Evolutionary conservation across 257 asterid genomes (phyloP), one percentile per base, ranked within the genome.

Genomic region (Sherardia arvensis): DNA sequence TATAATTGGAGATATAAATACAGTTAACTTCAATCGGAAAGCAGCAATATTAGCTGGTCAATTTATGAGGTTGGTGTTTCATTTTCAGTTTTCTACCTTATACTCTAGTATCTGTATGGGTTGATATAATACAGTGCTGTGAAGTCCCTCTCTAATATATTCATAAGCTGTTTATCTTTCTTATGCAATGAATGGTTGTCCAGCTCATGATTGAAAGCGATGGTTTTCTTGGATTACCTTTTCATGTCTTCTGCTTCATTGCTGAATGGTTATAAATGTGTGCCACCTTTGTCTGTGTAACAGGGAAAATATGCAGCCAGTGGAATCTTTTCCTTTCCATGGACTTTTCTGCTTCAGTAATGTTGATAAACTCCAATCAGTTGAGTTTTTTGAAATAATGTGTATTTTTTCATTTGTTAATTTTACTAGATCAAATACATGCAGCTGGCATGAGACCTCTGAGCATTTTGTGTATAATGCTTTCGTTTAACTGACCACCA

Each of bases 281-380:
- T 25, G 15, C 62, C 40, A 48, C 14, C 10, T n/a, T 67, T 36
- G 33, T 59, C 30, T 59, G 8, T n/a, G 48, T 58, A 74, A 49
- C 95, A 91, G 99, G 95, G 80, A 82, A 70, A 71, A 65, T 59
- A 63, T 85, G 81, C 84, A 78, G 78, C 87, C 90, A 68, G 73
- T 79, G 71, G 90, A 83, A 71, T 78, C 73, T 72, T 62, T 84
- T 63, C 95, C 92, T 59, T 76, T 74, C 62, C 80, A 79, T 69
- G 97, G 86, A 80, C 77, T 83, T 72, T 70, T 84, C 72, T 80
- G 86, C 86, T 84, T 81, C 83, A 71, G 85, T 72, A 76, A 90
- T 66, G 87, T 80, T 63, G 91, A 80, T 79, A 80, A 77, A 69
- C 94, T 90, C 70, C 85, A 80, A 83, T 73, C 95, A 77, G 98